Evolutionary conservation across 2,329 filamentous ascomycete species (phyloP).

Genomic region (Paecilomyces dactylethromorphus): DNA sequence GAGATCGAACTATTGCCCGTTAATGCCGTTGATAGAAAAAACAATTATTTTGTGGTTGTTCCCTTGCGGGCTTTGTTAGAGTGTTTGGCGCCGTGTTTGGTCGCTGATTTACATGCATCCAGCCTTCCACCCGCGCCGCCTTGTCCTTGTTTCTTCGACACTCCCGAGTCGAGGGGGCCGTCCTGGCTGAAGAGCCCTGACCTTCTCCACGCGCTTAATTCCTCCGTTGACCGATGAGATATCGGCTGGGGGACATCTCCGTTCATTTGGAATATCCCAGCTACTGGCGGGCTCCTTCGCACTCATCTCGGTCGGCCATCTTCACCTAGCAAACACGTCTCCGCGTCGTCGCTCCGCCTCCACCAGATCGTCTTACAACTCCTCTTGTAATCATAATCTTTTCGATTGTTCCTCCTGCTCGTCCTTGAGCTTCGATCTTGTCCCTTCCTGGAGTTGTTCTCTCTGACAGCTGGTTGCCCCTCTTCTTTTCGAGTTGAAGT

Average conservation of each 20-base stretch:
- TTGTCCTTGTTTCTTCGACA: neutral
- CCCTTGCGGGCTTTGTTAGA: neutral
- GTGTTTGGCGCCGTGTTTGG: neutral
- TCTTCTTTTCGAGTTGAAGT: constrained; percentile 3
- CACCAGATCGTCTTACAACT: neutral
- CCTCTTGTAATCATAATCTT: neutral
- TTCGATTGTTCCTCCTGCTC: constrained; percentile 6
- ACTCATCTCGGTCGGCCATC: neutral
- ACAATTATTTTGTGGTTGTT: neutral
- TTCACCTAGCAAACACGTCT: neutral
- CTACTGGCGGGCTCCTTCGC: neutral
- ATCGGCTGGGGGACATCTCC: neutral
- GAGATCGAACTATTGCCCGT: neutral
- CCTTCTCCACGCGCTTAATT: neutral
- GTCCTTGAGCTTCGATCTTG: constrained; percentile 2
- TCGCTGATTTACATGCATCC: neutral
- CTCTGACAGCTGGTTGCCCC: neutral
- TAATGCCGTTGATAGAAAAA: neutral
- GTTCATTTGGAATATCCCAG: neutral
- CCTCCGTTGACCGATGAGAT: neutral
- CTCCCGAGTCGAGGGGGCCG: neutral
- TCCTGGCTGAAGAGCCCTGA: neutral
- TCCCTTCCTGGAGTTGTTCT: neutral
- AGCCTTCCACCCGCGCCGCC: neutral
- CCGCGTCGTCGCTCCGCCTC: neutral